These are phyloP conservation scores for Trematosphaeria pertusa DNA, from an alignment of 2,329 filamentous ascomycete species.

Conservation along the genomic window DNA sequence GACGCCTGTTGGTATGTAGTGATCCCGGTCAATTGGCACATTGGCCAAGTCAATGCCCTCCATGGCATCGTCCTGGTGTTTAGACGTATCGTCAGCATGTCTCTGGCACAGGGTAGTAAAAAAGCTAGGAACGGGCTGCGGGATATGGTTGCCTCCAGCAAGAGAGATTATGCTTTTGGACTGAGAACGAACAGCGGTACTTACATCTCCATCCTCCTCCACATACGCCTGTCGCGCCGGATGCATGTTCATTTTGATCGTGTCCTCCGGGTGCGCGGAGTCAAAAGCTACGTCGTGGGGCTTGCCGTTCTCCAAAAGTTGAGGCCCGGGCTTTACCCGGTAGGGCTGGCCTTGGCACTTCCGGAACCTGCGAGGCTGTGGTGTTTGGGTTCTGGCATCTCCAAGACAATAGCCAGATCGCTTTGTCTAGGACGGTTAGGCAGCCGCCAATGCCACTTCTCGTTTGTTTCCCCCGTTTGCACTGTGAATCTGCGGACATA, in stretches of 20 bases:
- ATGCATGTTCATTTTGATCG: conserved; percentile 67
- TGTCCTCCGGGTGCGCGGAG: conserved; percentile 17
- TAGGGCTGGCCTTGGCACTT: conserved; percentile 37
- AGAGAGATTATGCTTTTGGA: conserved; percentile 8
- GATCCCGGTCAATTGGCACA: conserved; percentile 79
- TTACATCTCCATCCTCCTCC: conserved; percentile 78
- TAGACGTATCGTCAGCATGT: conserved; percentile 13
- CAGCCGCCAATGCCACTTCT: no score
- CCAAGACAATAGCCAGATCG: conserved; percentile 5
- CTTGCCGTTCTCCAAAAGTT: conserved; percentile 26
- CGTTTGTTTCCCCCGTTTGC: neutral
- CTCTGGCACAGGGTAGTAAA: conserved; percentile 3
- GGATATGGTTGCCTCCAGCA: conserved; percentile 30
- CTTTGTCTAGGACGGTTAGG: neutral
- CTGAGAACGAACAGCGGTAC: conserved; percentile 24
- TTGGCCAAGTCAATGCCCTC: conserved; percentile 67
- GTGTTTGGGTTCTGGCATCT: neutral
- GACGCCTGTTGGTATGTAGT: conserved; percentile 73
- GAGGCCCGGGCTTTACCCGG: conserved; percentile 28
- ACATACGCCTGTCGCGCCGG: conserved; percentile 92
- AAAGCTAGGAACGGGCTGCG: conserved; percentile 2
- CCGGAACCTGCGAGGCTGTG: conserved; percentile 5
- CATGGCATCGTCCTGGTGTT: conserved; percentile 59
- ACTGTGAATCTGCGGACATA: conserved; percentile 1
- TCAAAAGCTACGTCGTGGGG: conserved; percentile 16